Conservation (phyloP, 257 asterid genomes). For the Solanum medicagineum region DNA sequence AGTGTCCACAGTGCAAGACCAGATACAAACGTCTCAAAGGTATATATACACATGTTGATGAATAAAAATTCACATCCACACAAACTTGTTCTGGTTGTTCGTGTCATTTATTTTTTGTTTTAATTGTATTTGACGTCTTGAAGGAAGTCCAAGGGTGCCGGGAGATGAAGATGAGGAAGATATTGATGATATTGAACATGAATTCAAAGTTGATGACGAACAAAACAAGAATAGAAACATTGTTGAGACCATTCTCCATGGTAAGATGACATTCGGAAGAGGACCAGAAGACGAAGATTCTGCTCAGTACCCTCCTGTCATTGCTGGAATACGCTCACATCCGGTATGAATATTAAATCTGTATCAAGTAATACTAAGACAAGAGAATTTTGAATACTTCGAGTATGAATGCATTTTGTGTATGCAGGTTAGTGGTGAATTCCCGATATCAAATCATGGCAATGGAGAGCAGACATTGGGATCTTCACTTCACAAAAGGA, state of each 20-base stretch:
- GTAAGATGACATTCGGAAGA: conserved; percentile 95
- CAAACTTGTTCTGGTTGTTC: neutral
- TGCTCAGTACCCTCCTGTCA: conserved; percentile 68
- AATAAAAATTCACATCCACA: neutral
- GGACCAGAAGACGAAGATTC: conserved; percentile 78
- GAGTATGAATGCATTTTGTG: neutral
- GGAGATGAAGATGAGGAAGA: conserved; percentile 99
- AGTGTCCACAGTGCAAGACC: conserved; percentile 92
- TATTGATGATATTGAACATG: conserved; percentile 87
- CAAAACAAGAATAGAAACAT: conserved; percentile 47
- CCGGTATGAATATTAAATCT: conserved; percentile 27
- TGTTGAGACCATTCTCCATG: conserved; percentile 88
- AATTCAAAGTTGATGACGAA: conserved; percentile 69
- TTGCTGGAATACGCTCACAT: conserved; percentile 65
- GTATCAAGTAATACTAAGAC: neutral
- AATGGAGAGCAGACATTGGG: conserved; percentile 67
- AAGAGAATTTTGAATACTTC: neutral
- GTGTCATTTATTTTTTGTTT: neutral
- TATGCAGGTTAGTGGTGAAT: conserved; percentile 76
- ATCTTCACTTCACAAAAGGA: conserved; percentile 67
- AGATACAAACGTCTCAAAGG: conserved; percentile 89
- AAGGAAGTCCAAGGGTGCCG: conserved; percentile 92
- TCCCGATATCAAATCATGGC: conserved; percentile 45
- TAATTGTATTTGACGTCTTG: neutral
- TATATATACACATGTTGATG: neutral